Percentiles rank a stretch among this genome's conserved stretches.
Evolutionary conservation across 108 stramenopile genomes (phyloP).

Genomic region (Heterococcus sp.): DNA sequence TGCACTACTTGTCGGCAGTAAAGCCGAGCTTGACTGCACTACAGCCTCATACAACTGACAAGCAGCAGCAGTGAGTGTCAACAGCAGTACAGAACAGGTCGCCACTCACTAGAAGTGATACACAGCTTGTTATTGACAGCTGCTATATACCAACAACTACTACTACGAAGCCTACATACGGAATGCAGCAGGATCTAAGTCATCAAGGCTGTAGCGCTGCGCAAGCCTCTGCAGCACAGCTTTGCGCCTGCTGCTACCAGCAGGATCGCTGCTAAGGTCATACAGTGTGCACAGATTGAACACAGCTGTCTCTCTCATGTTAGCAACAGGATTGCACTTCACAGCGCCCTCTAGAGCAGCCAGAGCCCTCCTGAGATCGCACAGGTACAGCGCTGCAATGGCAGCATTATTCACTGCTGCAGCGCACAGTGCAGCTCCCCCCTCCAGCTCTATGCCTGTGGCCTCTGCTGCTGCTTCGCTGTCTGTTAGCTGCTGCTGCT

Average conservation of each 20-base stretch:
- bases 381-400: conserved; percentile 70
- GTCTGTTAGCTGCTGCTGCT: conserved; percentile 2
- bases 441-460: conserved; percentile 19
- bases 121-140: too few relatives aligned
- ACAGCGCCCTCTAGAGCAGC: conserved; percentile 73
- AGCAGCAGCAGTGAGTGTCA: too few relatives aligned
- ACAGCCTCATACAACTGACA: background rate
- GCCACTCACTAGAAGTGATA: too few relatives aligned
- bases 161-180: conserved; percentile 41
- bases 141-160: too few relatives aligned
- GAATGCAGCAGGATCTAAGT: conserved; percentile 76
- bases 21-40: background rate
- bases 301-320: conserved; percentile 62
- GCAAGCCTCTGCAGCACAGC: conserved; percentile 73
- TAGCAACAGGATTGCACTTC: conserved; percentile 69
- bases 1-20: too few relatives aligned
- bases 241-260: conserved; percentile 69
- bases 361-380: conserved; percentile 62
- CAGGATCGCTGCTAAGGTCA: conserved; percentile 73
- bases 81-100: too few relatives aligned
- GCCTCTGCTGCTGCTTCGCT: conserved; percentile 45
- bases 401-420: conserved; percentile 74
- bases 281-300: conserved; percentile 91
- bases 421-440: conserved; percentile 50
- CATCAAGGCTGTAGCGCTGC: conserved; percentile 78